These are phyloP conservation scores for Sarocladium brachiariae DNA, from an alignment of 2,329 filamentous ascomycete genomes.

Conservation along the genomic window DNA sequence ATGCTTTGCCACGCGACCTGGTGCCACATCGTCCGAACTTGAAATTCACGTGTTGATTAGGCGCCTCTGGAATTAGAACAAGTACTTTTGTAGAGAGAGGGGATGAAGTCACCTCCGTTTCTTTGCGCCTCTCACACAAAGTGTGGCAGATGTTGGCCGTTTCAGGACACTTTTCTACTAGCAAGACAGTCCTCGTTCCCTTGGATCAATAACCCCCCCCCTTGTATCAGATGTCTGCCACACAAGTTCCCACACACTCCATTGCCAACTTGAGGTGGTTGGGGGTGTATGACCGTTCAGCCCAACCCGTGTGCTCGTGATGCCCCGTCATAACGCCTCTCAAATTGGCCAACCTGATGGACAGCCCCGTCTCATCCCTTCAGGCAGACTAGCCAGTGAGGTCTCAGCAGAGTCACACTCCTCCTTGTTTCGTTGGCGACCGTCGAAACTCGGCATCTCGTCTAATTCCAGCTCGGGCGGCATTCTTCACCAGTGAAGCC, in stretches of 20 bases:
- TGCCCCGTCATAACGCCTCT: conserved; percentile 2
- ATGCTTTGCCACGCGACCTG: neutral
- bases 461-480: neutral
- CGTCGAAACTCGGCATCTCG: neutral
- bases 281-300: neutral
- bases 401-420: neutral
- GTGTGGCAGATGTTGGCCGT: too few relatives aligned
- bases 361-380: neutral
- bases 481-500: neutral
- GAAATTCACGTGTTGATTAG: neutral
- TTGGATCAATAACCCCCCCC: too few relatives aligned
- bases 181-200: too few relatives aligned
- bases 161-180: too few relatives aligned
- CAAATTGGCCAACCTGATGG: neutral
- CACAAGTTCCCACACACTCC: neutral
- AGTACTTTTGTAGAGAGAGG: too few relatives aligned
- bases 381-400: neutral
- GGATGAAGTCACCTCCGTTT: too few relatives aligned
- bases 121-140: too few relatives aligned
- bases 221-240: neutral
- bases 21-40: neutral
- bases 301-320: neutral
- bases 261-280: too few relatives aligned
- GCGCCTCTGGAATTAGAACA: too few relatives aligned
- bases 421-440: too few relatives aligned